Base-by-base conservation (phyloP, 768 basidiomycete species). In the Coprinopsis cinerea region DNA sequence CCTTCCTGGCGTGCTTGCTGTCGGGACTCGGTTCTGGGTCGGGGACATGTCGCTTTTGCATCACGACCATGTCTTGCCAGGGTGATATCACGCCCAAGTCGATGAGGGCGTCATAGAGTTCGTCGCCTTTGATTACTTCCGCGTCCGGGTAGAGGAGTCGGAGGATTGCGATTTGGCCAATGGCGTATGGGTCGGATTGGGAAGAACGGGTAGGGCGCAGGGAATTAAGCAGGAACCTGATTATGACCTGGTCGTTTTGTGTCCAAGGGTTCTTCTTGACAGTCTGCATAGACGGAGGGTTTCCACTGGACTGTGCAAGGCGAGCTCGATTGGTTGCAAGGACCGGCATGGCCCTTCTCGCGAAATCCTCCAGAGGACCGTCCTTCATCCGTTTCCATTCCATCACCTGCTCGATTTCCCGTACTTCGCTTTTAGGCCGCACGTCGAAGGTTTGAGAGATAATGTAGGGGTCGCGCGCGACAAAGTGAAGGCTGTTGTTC, bases 21-120 rank as follows among this genome's bases (percentile, higher is more conserved):
- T 62, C 67, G 50, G 63, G 67, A 51, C 67, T 65, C 39, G 57
- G 60, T 53, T 62, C 62, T 30, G 66, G 65, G 56, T 62, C 64
- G 50, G 78, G 57, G 15, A 66, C 60, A 1, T 65, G 66, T 50
- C 67, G 64, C 26, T 75, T 61, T 6, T 71, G 72, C 4, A 68
- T 65, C 25, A 79, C 53, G 56, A 44, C 9, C 4, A 53, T 34
- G 32, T 92, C 84, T 55, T 92, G 82, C 94, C 94, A 96, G 1
- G 87, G 83, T 1, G 85, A 74, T 18, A 88, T 60, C 5, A 83
- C 75, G 5, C 95, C 93, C 13, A 95, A 58, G 39, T 89, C 81
- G 14, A 80, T 61, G 28, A 96, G 69, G 18, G 84, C 64, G 50
- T 65, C 66, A 55, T 76, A 69, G 20, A 78, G 63, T 18, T 64